These are phyloP conservation scores for Lipomyces lipofer DNA, from an alignment of 805 yeast genomes.

Conservation along the genomic window DNA sequence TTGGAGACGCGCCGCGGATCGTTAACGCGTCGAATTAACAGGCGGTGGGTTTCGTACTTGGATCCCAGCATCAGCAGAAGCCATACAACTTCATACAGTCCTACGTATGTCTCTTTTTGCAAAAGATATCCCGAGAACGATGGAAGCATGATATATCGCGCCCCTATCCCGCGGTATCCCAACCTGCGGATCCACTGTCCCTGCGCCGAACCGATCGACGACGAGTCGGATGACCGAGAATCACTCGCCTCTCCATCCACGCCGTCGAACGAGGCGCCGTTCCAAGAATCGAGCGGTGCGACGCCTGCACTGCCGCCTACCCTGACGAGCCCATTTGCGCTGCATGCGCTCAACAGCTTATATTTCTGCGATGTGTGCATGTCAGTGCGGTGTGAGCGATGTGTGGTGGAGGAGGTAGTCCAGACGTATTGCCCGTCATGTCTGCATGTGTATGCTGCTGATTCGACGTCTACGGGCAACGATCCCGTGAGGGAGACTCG, in stretches of 20 bases:
- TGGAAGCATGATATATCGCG: background rate
- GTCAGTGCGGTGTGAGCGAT: conserved; percentile 41
- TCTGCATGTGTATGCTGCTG: conserved; percentile 37
- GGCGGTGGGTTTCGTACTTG: too few species aligned
- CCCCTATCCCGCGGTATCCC: conserved; percentile 10
- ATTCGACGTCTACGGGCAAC: conserved; percentile 9
- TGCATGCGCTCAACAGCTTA: conserved; percentile 36
- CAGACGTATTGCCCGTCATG: conserved; percentile 43
- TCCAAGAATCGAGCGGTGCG: too few species aligned
- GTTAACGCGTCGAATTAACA: too few species aligned
- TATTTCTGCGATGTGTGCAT: conserved; percentile 43
- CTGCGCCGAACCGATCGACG: conserved; percentile 27
- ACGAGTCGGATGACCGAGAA: conserved; percentile 1
- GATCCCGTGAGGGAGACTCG: conserved; percentile 1
- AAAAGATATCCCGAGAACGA: too few species aligned
- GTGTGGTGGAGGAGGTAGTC: conserved; percentile 41
- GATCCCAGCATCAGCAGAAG: too few species aligned
- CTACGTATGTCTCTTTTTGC: too few species aligned
- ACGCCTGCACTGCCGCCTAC: conserved; percentile 31
- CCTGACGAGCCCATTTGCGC: conserved; percentile 30
- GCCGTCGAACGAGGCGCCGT: too few species aligned
- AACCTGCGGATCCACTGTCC: conserved; percentile 27
- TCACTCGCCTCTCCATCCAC: background rate
- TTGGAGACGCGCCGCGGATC: too few species aligned
- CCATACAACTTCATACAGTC: too few species aligned